These are phyloP conservation scores for Botrytis fabae DNA, from an alignment of 2,329 filamentous ascomycete species.

Conservation along the genomic window DNA sequence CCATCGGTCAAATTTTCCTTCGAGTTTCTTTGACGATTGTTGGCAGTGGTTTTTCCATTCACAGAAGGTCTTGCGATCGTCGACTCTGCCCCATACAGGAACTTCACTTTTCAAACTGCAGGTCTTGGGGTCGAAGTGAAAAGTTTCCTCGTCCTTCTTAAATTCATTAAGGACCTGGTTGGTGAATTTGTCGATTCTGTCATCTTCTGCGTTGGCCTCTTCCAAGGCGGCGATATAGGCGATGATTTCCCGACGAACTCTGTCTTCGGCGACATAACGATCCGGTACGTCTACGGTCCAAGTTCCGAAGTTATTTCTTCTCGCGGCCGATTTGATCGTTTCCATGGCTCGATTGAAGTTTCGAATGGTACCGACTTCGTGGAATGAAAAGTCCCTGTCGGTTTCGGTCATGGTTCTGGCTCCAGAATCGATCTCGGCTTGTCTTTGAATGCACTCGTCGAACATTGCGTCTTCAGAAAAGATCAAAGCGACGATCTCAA, in stretches of 20 bases:
- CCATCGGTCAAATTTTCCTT: background rate
- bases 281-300: background rate
- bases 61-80: background rate
- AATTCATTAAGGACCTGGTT: background rate
- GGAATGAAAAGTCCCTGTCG: background rate
- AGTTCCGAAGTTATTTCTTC: background rate
- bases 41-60: background rate
- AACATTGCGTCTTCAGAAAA: background rate
- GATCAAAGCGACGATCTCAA: rapidly evolving
- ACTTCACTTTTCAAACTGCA: rapidly evolving
- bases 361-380: rapidly evolving
- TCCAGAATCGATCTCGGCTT: constrained; percentile 13
- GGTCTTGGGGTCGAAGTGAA: background rate
- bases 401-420: background rate
- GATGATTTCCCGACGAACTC: background rate
- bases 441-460: background rate
- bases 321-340: background rate
- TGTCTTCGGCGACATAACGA: background rate
- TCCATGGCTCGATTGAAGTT: background rate
- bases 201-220: rapidly evolving
- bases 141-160: background rate
- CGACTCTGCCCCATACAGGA: background rate
- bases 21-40: rapidly evolving
- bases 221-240: background rate
- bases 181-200: background rate